Evolutionary conservation across 805 yeast species (phyloP), one percentile per base, ranked within the genome.

Genomic region (Cyberlindnera amylophila): DNA sequence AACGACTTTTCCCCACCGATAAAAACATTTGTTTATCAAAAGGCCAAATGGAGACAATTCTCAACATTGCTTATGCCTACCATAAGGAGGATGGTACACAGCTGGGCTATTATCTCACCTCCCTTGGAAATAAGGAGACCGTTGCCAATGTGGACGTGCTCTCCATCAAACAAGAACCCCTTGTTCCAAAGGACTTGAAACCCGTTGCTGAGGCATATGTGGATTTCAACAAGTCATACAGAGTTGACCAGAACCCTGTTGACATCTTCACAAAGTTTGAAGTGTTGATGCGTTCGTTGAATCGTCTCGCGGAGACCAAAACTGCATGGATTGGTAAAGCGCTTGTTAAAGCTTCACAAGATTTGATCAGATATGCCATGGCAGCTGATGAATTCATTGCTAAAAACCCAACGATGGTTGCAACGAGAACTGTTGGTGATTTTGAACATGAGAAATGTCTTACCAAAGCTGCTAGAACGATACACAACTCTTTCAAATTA

Each of bases 401-500:
- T 19, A 45, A 34, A 11, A 54, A 56, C 19, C 57, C 58, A 27
- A 32, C 30, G 4, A 10, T 17, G 16, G 11, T 37, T 31, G 34
- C 27, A 1, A 26, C 40, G 23, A 32, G 35, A 39, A 45, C 19
- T 34, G 44, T 42, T 17, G 54, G 54, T 15, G 59, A 58, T 30
- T 46, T 55, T 34, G 64, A 63, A 33, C 48, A 48, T 6, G 65
- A 63, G 39, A 35, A 43, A 12, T 75, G 45, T 34, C 56, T 73
- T 31, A 85, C 80, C 43, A 69, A 67, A 34, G 73, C 86, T 32
- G 81, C 86, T 0, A 67, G 80, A 46, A 71, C 82, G 3, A 70
- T 88, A 41, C 88, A 87, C 60, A 72, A 79, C 46, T 75, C 90
- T 6, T 84, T 87, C 64, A 86, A 83, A 44, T 58, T 84, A 4